These are phyloP conservation scores for slime mould (Dictyostelium discoideum) DNA, from an alignment of 78 protist species.

Conservation along the genomic window DNA sequence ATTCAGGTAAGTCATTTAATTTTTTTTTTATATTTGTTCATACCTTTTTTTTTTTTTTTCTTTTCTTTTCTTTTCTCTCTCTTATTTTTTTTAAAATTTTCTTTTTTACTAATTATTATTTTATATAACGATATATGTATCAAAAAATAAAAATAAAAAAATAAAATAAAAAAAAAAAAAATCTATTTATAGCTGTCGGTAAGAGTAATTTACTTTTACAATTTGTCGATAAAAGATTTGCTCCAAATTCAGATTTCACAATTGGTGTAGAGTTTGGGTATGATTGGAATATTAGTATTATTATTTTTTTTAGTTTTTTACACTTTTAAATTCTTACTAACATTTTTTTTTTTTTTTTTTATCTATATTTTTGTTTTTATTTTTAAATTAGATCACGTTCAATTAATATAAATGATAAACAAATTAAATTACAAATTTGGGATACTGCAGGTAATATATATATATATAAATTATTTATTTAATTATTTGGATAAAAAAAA, in stretches of 20 bases:
- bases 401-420: slow-evolving; percentile 91
- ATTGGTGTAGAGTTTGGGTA: slow-evolving; percentile 99
- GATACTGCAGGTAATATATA: slow-evolving; percentile 91
- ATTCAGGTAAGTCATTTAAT: slow-evolving; percentile 50
- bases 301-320: background rate
- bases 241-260: slow-evolving; percentile 98
- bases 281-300: background rate
- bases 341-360: background rate
- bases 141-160: too few relatives aligned
- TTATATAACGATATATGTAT: background rate
- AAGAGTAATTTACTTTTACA: slow-evolving; percentile 97
- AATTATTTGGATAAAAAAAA: too few relatives aligned
- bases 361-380: background rate
- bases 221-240: slow-evolving; percentile 98
- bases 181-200: slow-evolving; percentile 89
- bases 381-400: slow-evolving; percentile 82
- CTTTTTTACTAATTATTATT: background rate
- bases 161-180: too few relatives aligned
- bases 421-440: slow-evolving; percentile 99
- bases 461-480: too few relatives aligned
- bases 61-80: too few relatives aligned
- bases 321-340: background rate
- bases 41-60: background rate
- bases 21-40: background rate
- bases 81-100: background rate